Conservation (phyloP, 2,329 filamentous ascomycete genomes). For the Sporothrix schenckii region DNA sequence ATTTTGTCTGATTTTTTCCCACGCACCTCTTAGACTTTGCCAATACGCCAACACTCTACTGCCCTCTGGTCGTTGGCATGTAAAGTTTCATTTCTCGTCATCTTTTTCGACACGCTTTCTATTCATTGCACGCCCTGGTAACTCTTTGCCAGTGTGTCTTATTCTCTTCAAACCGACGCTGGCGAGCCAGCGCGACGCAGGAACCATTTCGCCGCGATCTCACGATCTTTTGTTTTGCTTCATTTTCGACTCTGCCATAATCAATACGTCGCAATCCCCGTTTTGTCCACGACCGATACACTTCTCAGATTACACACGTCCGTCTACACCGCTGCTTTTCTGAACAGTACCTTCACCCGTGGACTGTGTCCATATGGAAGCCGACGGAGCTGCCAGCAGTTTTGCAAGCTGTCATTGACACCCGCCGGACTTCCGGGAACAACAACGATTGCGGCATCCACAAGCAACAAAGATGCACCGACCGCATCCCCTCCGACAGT, state of each 20-base stretch:
- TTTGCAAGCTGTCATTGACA: slow-evolving; percentile 39
- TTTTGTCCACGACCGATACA: background rate
- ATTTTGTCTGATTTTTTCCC: slow-evolving; percentile 22
- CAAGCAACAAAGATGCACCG: slow-evolving; percentile 56
- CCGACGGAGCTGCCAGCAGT: slow-evolving; percentile 26
- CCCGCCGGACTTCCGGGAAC: slow-evolving; percentile 29
- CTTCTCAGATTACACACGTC: background rate
- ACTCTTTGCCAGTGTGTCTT: background rate
- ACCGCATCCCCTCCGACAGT: slow-evolving; percentile 61
- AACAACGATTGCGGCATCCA: slow-evolving; percentile 21
- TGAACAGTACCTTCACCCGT: too few species aligned
- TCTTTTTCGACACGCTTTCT: slow-evolving; percentile 25
- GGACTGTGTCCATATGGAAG: slow-evolving; percentile 29
- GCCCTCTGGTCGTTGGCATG: slow-evolving; percentile 32
- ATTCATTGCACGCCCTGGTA: background rate
- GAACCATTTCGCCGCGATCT: slow-evolving; percentile 22
- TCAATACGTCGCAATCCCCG: background rate
- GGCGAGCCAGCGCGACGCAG: slow-evolving; percentile 26
- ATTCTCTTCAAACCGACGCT: slow-evolving; percentile 7
- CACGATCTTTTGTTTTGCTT: slow-evolving; percentile 27
- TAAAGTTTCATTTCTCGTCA: slow-evolving; percentile 30
- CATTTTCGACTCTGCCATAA: slow-evolving; percentile 13
- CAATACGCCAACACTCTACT: slow-evolving; percentile 19
- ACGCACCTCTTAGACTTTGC: slow-evolving; percentile 9
- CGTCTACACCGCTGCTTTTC: too few species aligned